Base-by-base conservation (phyloP, 306 rosid genomes). In the Glycine tomentella region DNA sequence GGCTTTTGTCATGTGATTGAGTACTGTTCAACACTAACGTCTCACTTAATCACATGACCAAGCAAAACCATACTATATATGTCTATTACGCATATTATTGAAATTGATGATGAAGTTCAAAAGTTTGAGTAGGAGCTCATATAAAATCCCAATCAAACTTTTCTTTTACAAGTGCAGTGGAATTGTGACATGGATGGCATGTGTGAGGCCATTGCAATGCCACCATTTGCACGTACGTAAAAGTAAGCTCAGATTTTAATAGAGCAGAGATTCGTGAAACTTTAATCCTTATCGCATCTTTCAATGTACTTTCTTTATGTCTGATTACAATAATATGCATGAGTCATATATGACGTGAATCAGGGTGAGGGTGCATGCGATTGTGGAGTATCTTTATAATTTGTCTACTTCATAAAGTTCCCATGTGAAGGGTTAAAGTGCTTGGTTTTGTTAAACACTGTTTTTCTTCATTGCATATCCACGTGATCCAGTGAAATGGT, bases 121-220 rank as follows among this genome's bases (percentile, higher is more conserved):
- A 65, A 65, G 71, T 64, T 65, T 14, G 8, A 67, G 62, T 33
- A 58, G 5, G 63, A 52, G 69, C 16, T 55, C 40, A 15, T 33
- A 25, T 58, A 57, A 65, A 80, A 80, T 63, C 38, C n/a, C 42
- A 48, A 58, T 82, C 79, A 63, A 11, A 63, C 42, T 46, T 72
- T 17, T 49, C 31, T 49, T 78, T 81, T 71, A 65, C 6, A n/a
- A 48, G 10, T 20, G 48, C n/a, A 75, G 84, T 80, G 84, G 86
- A 84, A 69, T 14, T 59, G n/a, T 84, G 91, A 90, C 59, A 77
- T 46, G 81, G 87, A 38, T 68, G 70, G 36, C 87, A 85, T 71
- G 44, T 16, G 78, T 33, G 33, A 79, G 69, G 69, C 53, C 65
- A 80, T 40, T 50, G 31, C 31, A 25, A 25, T 25, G 31, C 31